phyloP scores from a whole-genome alignment of 2,329 filamentous ascomycete genomes.

The Corinectria fuckeliana region DNA sequence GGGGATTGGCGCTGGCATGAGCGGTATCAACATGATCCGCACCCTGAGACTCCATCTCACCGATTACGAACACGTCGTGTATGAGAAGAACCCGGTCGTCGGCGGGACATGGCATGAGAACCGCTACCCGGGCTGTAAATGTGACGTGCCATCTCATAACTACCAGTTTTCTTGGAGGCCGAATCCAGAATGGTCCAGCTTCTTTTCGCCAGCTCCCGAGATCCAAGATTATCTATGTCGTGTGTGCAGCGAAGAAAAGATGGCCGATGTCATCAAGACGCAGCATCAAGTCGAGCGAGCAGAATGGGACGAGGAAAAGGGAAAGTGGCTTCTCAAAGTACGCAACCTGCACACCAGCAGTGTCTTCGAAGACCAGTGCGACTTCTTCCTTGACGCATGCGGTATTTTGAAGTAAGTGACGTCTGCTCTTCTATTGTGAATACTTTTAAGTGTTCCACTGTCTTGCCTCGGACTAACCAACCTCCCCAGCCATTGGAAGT shows the following conservation, averaged over 20 bases:
- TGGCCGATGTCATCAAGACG: slow-evolving; percentile 2
- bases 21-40: slow-evolving; percentile 16
- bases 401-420: slow-evolving; percentile 15
- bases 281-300: slow-evolving; percentile 5
- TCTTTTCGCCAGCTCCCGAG: slow-evolving; percentile 9
- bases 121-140: slow-evolving; percentile 19
- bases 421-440: neutral
- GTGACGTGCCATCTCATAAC: slow-evolving; percentile 20
- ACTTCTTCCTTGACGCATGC: slow-evolving; percentile 10
- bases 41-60: slow-evolving; percentile 4
- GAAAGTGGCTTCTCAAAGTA: slow-evolving; percentile 4
- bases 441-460: too few relatives aligned
- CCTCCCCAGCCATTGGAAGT: slow-evolving; percentile 18
- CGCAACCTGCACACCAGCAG: neutral
- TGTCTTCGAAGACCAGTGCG: slow-evolving; percentile 5
- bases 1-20: slow-evolving; percentile 15
- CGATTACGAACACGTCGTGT: slow-evolving; percentile 12
- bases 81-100: slow-evolving; percentile 18
- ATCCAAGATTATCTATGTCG: slow-evolving; percentile 10
- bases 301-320: slow-evolving; percentile 4
- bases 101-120: slow-evolving; percentile 22
- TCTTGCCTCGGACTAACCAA: neutral
- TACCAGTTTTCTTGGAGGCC: slow-evolving; percentile 21
- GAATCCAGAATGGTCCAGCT: slow-evolving; percentile 11
- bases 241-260: slow-evolving; percentile 9